Percentiles rank a stretch among this genome's conserved stretches.
Evolutionary conservation across 169 alveolate genomes (phyloP).

Genomic region (Fabrea salina): DNA sequence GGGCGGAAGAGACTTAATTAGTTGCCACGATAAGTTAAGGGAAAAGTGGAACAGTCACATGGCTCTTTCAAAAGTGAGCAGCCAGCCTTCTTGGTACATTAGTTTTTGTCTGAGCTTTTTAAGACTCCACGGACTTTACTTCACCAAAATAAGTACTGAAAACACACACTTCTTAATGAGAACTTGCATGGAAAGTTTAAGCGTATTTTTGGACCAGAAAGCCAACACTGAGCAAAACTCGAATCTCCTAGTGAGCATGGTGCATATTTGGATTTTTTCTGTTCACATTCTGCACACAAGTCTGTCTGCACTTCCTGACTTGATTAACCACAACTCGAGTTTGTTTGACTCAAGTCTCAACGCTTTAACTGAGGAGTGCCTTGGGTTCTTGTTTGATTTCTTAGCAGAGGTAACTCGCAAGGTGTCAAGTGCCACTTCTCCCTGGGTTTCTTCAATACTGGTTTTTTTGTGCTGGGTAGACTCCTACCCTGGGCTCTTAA

Average conservation of each 20-base stretch:
- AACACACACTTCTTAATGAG: neutral
- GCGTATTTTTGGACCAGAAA: neutral
- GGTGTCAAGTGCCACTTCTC: neutral
- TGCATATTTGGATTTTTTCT: neutral
- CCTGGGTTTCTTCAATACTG: neutral
- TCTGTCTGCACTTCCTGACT: neutral
- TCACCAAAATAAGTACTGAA: neutral
- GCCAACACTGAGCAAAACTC: neutral
- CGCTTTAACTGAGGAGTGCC: neutral
- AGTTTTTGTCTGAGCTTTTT: neutral
- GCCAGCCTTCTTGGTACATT: slow-evolving; percentile 10
- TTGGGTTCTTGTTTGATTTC: neutral
- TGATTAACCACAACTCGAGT: neutral
- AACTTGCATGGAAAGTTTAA: neutral
- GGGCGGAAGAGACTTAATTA: too few species aligned
- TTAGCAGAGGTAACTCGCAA: neutral
- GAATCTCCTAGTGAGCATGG: slow-evolving; percentile 1
- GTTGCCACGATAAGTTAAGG: neutral
- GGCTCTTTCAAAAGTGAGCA: neutral
- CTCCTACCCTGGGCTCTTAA: neutral
- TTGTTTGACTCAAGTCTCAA: neutral
- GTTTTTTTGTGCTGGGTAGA: neutral
- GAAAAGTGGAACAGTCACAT: neutral
- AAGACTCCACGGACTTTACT: neutral
- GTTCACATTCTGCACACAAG: neutral